These are phyloP conservation scores for Chenopodium quinoa DNA, from an alignment of 148 eudicot species.

Conservation along the genomic window DNA sequence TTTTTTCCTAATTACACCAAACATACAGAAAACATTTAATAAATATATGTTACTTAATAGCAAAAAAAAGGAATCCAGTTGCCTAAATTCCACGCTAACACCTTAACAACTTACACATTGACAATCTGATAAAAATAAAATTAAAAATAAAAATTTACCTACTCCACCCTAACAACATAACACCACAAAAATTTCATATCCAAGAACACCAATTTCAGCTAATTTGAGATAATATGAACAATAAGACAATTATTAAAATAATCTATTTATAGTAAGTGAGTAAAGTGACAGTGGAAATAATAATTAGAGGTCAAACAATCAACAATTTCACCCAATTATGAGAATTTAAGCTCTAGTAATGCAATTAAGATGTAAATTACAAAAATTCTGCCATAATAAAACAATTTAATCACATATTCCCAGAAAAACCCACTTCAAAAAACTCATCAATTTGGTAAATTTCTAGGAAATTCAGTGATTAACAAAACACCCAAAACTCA, in stretches of 20 bases:
- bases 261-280: not conserved
- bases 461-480: not conserved
- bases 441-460: slow-evolving; percentile 11
- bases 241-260: not conserved
- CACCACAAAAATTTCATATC: not conserved
- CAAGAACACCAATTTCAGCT: not conserved
- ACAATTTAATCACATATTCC: slow-evolving; percentile 14
- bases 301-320: not conserved
- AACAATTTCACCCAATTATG: not conserved
- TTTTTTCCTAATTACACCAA: slow-evolving; percentile 17
- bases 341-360: not conserved
- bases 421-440: slow-evolving; percentile 4
- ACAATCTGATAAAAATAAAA: not conserved
- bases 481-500: slow-evolving; percentile 5
- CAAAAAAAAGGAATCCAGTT: slow-evolving; percentile 12
- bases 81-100: slow-evolving; percentile 3
- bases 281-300: not conserved
- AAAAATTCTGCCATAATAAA: not conserved
- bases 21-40: slow-evolving; percentile 11
- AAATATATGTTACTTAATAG: not conserved
- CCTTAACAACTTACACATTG: slow-evolving; percentile 2
- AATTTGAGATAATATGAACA: not conserved
- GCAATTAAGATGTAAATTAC: slow-evolving; percentile 6
- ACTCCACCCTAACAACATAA: not conserved
- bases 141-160: not conserved